These are phyloP conservation scores for Gaeumannomyces tritici DNA, from an alignment of 2,329 filamentous ascomycete genomes.

Conservation along the genomic window DNA sequence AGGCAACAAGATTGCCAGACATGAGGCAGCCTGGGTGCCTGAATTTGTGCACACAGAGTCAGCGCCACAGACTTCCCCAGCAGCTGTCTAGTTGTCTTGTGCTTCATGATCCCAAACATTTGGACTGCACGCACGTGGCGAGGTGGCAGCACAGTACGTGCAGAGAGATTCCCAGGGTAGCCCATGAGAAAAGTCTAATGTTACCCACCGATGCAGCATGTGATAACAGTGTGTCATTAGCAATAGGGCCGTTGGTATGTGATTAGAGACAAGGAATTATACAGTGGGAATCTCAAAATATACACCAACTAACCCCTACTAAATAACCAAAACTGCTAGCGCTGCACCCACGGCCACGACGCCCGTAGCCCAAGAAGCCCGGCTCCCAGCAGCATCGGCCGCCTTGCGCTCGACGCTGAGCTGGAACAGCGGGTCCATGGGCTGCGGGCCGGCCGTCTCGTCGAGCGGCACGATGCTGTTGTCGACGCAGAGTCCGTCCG, in stretches of 20 bases:
- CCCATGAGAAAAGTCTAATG: background rate
- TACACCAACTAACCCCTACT: background rate
- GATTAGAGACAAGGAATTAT: background rate
- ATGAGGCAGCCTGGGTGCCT: no score
- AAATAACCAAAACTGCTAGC: background rate
- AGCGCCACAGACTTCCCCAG: no score
- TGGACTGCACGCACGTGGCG: background rate
- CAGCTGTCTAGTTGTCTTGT: background rate
- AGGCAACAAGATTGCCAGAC: no score
- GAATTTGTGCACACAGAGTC: background rate
- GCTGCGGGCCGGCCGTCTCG: slow-evolving; percentile 1
- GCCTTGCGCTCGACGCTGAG: background rate
- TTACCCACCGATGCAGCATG: no score
- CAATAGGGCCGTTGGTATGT: no score
- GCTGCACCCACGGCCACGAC: background rate
- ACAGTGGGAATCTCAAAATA: background rate
- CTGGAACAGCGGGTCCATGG: slow-evolving; percentile 2
- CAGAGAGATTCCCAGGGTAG: background rate
- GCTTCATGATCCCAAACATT: background rate
- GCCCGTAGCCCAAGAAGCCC: background rate
- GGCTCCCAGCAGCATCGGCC: background rate
- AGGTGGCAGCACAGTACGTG: background rate
- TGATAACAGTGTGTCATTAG: no score
- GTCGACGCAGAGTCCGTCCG: slow-evolving; percentile 20
- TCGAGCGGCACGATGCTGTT: slow-evolving; percentile 17